Conservation (phyloP, 768 basidiomycete genomes). For the Suillus brevipes region DNA sequence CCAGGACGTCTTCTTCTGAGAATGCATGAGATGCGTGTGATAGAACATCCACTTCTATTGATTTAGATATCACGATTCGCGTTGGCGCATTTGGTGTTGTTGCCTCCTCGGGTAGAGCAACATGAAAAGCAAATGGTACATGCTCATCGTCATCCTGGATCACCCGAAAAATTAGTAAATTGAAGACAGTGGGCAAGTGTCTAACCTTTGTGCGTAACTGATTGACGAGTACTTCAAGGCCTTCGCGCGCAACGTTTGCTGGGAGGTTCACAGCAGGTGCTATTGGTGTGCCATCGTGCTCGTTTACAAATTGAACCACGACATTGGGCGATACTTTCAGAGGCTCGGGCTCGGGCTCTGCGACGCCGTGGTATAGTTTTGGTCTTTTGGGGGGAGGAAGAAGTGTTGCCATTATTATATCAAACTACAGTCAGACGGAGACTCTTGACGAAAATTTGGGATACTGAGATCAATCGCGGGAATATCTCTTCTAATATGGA, state of each 20-base stretch:
- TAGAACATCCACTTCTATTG: slow-evolving; percentile 80
- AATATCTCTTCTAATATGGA: neutral
- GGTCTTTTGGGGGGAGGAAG: slow-evolving; percentile 88
- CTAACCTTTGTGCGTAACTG: slow-evolving; percentile 72
- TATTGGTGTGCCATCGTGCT: slow-evolving; percentile 77
- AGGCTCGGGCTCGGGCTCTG: slow-evolving; percentile 58
- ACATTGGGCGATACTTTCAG: slow-evolving; percentile 58
- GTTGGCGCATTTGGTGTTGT: slow-evolving; percentile 57
- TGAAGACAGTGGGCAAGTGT: slow-evolving; percentile 18
- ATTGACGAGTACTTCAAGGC: slow-evolving; percentile 87
- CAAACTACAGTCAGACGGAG: neutral
- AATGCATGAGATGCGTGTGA: slow-evolving; percentile 69
- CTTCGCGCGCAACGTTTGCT: slow-evolving; percentile 81
- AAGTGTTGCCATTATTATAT: slow-evolving; percentile 67
- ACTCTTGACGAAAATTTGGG: neutral
- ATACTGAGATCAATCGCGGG: neutral
- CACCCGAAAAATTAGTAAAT: neutral
- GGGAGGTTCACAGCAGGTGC: slow-evolving; percentile 90
- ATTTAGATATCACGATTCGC: slow-evolving; percentile 80
- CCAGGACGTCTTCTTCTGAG: slow-evolving; percentile 83
- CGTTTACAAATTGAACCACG: slow-evolving; percentile 90
- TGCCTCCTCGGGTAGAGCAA: slow-evolving; percentile 63
- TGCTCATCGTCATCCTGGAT: slow-evolving; percentile 68
- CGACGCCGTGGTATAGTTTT: slow-evolving; percentile 76
- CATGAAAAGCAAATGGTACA: slow-evolving; percentile 89